A percentile compares a stretch with the other conserved stretches of the same genome.
Conservation (phyloP, 352 stramenopile species). For the Thraustochytrium sp. region DNA sequence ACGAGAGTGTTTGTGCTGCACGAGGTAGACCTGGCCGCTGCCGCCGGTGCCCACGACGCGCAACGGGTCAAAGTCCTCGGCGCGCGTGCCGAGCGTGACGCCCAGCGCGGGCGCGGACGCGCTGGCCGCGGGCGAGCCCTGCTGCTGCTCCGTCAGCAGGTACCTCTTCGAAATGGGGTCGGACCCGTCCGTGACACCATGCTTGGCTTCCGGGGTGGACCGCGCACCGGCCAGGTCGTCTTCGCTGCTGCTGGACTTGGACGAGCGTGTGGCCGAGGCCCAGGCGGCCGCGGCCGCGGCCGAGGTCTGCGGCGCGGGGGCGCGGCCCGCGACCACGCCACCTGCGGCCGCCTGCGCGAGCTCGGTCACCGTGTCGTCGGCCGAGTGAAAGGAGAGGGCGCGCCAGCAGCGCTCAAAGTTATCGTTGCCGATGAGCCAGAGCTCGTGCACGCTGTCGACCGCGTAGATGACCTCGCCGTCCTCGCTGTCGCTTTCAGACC, state of each 20-base stretch:
- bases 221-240: too few relatives aligned
- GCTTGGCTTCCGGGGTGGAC: too few relatives aligned
- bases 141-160: too few relatives aligned
- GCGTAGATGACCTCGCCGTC: background rate
- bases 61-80: conserved; percentile 36
- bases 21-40: conserved; percentile 38
- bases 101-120: background rate
- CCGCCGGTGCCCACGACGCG: conserved; percentile 28
- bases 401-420: background rate
- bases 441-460: background rate
- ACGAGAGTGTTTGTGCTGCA: background rate
- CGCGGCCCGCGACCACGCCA: background rate
- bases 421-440: background rate
- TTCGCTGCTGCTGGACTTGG: too few relatives aligned
- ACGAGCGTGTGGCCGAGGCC: too few relatives aligned
- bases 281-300: too few relatives aligned
- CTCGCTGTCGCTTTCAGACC: background rate
- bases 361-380: background rate
- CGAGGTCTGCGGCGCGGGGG: background rate
- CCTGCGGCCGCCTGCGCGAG: background rate
- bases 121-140: too few relatives aligned
- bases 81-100: background rate
- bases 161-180: too few relatives aligned
- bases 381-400: background rate
- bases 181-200: too few relatives aligned